phyloP scores from a whole-genome alignment of 495 filamentous ascomycete genomes.

The Podospora australis region DNA sequence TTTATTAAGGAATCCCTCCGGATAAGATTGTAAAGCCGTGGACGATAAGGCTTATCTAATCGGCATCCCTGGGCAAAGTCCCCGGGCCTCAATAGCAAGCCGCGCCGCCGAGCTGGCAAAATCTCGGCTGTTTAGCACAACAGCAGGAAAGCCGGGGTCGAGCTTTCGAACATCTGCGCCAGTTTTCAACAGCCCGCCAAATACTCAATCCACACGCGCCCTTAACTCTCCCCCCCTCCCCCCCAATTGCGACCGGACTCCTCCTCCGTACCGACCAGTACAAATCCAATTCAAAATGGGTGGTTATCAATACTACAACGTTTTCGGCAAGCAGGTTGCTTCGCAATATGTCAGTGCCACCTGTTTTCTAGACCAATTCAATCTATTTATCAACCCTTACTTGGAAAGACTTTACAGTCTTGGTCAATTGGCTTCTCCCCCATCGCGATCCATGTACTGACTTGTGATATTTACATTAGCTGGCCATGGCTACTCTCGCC shows the following conservation, averaged over 20 bases:
- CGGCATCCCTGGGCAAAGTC: background rate
- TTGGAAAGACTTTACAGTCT: no score
- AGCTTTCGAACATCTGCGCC: conserved; percentile 8
- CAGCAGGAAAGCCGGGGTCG: no score
- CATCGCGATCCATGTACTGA: conserved; percentile 22
- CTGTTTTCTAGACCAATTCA: background rate
- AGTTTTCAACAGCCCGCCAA: conserved; percentile 19
- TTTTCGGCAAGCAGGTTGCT: conserved; percentile 85
- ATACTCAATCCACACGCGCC: conserved; percentile 14
- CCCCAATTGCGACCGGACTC: conserved; percentile 23
- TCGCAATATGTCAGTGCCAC: conserved; percentile 77
- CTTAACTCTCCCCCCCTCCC: conserved; percentile 16
- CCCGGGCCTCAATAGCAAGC: no score
- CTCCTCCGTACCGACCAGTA: conserved; percentile 22
- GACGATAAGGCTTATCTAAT: conserved; percentile 1
- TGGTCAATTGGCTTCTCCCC: no score
- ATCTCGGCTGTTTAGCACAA: conserved; percentile 8
- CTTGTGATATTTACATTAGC: conserved; percentile 44
- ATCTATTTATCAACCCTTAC: no score
- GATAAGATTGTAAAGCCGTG: background rate
- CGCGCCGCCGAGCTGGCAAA: conserved; percentile 8
- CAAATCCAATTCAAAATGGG: conserved; percentile 66
- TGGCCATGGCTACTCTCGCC: conserved; percentile 77
- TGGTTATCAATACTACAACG: conserved; percentile 72
- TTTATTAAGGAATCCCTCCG: no score